Evolutionary conservation across 225 moss, liverwort and hornwort genomes (phyloP).

Genomic region (Ulota crispa): DNA sequence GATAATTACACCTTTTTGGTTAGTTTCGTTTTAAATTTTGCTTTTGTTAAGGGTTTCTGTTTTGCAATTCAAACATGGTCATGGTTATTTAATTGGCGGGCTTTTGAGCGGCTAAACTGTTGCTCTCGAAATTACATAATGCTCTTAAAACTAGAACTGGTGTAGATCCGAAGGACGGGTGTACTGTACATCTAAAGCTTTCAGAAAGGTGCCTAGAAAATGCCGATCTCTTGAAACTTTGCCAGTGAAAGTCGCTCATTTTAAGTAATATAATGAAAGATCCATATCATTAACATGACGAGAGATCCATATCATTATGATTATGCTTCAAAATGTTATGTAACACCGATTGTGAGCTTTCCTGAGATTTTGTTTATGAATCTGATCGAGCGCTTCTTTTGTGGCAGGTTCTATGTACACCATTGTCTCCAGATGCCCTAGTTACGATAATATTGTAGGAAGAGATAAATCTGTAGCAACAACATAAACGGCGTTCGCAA

Average conservation of each 20-base stretch:
- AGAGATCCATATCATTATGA: not conserved
- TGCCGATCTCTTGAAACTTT: not conserved
- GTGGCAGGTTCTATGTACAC: constrained; percentile 13
- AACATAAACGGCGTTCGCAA: not conserved
- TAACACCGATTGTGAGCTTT: not conserved
- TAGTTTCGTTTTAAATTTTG: not conserved
- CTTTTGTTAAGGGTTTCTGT: not conserved
- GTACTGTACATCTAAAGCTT: too few relatives aligned
- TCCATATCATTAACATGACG: not conserved
- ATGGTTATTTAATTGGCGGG: not conserved
- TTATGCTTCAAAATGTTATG: not conserved
- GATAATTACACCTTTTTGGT: not conserved
- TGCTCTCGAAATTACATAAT: not conserved
- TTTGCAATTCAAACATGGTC: not conserved
- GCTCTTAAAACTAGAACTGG: not conserved
- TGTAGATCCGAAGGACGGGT: not conserved
- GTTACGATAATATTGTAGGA: not conserved
- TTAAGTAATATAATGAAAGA: not conserved
- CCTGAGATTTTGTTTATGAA: not conserved
- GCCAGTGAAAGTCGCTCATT: not conserved
- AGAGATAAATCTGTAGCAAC: not conserved
- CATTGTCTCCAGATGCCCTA: not conserved
- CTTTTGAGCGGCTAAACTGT: not conserved
- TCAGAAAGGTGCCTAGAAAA: not conserved
- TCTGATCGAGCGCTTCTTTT: not conserved